Evolutionary conservation across 2,329 filamentous ascomycete genomes (phyloP), one percentile per base, ranked within the genome.

Genomic region (Falciphora oryzae): DNA sequence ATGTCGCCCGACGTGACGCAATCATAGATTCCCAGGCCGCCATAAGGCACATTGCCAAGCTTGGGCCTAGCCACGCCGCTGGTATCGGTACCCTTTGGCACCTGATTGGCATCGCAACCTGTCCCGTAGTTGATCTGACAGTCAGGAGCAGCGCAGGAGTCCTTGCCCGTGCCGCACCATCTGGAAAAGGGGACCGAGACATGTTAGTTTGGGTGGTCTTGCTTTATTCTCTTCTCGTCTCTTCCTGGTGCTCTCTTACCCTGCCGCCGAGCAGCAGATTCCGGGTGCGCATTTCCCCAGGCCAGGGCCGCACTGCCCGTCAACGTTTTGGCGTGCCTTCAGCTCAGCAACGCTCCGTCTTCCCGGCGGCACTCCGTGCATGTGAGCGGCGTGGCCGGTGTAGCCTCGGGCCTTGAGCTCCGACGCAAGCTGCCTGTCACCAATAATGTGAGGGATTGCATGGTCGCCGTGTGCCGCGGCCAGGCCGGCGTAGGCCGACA

Each of bases 121-220:
- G 85, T 79, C n/a, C 85, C 85, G 68, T 84, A 87, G 68, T 81
- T 75, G 69, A 87, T 84, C 71, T 85, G 80, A 70, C 87, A 89
- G 63, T 86, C 81, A 2, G 87, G 87, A 27, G 85, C 81, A 35
- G 80, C 79, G 74, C 87, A 89, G 73, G 87, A 86, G 1, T 83
- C 79, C 14, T 72, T 72, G 4, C 77, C 79, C n/a, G 73, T 78
- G 62, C 85, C 85, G 67, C 85, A 87, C 78, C 81, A 86, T 58
- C 81, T 83, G 62, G 22, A 28, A 35, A 3, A 25, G 14, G 2
- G 27, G 18, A 56, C 29, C 14, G 44, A 29, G 35, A 27, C 25
- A 25, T 27, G 68, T 70, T 64, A 70, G 68, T 64, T 56, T 56
- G 25, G 18, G 27, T 28, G 4, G 31, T 27, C 10, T 50, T 61